Conservation (phyloP, 1,284 basidiomycete genomes). For the Paramarasmius palmivorus region DNA sequence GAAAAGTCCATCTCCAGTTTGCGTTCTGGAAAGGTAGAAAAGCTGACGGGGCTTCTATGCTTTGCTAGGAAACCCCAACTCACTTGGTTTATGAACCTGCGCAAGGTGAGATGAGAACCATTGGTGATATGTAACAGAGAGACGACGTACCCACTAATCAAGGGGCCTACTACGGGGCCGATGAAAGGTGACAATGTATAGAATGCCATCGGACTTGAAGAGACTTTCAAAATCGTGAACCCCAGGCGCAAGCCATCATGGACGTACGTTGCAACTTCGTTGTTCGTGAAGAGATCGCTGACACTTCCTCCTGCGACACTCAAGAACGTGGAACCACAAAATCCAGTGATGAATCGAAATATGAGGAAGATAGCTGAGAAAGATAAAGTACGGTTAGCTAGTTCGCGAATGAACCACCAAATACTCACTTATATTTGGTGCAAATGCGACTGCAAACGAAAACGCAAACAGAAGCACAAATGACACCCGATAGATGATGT, state of each 20-base stretch:
- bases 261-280: slow-evolving; percentile 64
- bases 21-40: slow-evolving; percentile 53
- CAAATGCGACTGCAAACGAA: slow-evolving; percentile 69
- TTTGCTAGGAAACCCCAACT: slow-evolving; percentile 5
- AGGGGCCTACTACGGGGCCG: slow-evolving; percentile 70
- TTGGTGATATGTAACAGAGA: not conserved
- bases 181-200: slow-evolving; percentile 74
- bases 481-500: slow-evolving; percentile 51
- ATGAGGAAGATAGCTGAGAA: slow-evolving; percentile 53
- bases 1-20: slow-evolving; percentile 81
- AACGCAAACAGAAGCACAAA: slow-evolving; percentile 52
- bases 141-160: slow-evolving; percentile 54
- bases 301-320: slow-evolving; percentile 82
- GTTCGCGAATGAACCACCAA: not conserved
- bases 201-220: slow-evolving; percentile 24
- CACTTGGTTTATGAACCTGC: slow-evolving; percentile 41
- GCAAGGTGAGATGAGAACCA: not conserved
- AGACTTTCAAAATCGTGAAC: not conserved
- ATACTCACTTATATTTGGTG: slow-evolving; percentile 52
- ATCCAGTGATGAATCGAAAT: slow-evolving; percentile 73
- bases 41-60: slow-evolving; percentile 23
- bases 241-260: not conserved
- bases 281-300: slow-evolving; percentile 70
- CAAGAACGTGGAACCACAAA: slow-evolving; percentile 74
- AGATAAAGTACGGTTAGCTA: slow-evolving; percentile 17